These are phyloP conservation scores for Colletotrichum limetticola DNA, from an alignment of 2,329 filamentous ascomycete species.

Conservation along the genomic window DNA sequence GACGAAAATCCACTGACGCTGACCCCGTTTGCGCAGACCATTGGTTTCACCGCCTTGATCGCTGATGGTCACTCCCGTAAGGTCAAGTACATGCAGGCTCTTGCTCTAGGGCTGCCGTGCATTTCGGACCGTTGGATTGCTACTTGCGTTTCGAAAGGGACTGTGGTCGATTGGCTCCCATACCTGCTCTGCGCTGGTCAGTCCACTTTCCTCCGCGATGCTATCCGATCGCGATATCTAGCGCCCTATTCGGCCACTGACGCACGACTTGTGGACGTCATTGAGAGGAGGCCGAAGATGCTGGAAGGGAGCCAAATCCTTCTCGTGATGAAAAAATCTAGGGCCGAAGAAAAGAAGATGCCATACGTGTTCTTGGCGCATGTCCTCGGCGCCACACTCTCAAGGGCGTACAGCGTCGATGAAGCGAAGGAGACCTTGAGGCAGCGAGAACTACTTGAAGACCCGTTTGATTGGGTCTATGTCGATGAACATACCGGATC, in stretches of 20 bases:
- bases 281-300: slow-evolving; percentile 70
- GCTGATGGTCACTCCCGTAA: slow-evolving; percentile 88
- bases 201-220: slow-evolving; percentile 79
- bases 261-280: slow-evolving; percentile 66
- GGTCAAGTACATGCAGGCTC: slow-evolving; percentile 92
- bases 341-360: slow-evolving; percentile 71
- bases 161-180: slow-evolving; percentile 77
- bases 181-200: slow-evolving; percentile 90
- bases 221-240: slow-evolving; percentile 79
- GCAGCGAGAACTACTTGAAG: slow-evolving; percentile 57
- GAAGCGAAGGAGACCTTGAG: slow-evolving; percentile 71
- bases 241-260: slow-evolving; percentile 66
- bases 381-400: slow-evolving; percentile 79
- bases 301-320: slow-evolving; percentile 75
- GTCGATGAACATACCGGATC: slow-evolving; percentile 73
- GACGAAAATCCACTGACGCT: slow-evolving; percentile 59
- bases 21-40: slow-evolving; percentile 58
- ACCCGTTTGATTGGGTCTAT: slow-evolving; percentile 81
- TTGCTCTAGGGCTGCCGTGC: slow-evolving; percentile 89
- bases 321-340: slow-evolving; percentile 73
- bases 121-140: slow-evolving; percentile 84
- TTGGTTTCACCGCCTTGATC: slow-evolving; percentile 86
- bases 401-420: slow-evolving; percentile 71
- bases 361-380: slow-evolving; percentile 84
- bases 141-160: slow-evolving; percentile 71